Evolutionary conservation across 768 basidiomycete genomes (phyloP).

Genomic region (Agaricus blazei): DNA sequence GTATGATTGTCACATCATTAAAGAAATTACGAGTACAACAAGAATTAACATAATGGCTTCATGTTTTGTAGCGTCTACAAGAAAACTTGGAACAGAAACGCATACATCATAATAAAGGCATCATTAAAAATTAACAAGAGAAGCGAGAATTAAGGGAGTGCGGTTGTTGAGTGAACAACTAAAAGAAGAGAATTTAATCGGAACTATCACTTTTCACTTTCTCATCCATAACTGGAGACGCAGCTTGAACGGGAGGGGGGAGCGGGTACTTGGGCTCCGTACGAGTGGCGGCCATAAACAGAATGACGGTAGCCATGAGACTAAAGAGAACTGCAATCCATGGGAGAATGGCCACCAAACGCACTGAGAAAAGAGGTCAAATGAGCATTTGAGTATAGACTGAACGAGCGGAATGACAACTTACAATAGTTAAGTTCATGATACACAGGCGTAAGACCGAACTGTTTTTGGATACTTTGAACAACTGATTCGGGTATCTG

Average conservation of each 20-base stretch:
- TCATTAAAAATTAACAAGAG: neutral
- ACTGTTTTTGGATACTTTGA: neutral
- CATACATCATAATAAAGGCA: neutral
- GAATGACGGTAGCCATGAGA: conserved; percentile 1
- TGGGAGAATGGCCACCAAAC: conserved; percentile 7
- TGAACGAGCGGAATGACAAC: neutral
- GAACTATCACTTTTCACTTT: neutral
- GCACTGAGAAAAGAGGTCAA: neutral
- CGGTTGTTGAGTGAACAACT: too few species aligned
- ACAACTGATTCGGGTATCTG: conserved; percentile 21
- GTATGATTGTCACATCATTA: too few species aligned
- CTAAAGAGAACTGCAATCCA: conserved; percentile 4
- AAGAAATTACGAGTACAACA: too few species aligned
- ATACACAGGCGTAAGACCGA: neutral
- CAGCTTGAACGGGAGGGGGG: neutral
- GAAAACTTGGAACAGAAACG: too few species aligned
- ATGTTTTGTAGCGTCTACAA: too few species aligned
- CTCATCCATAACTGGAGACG: neutral
- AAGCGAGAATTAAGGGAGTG: neutral
- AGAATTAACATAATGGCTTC: too few species aligned
- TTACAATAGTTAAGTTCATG: neutral
- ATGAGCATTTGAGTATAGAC: neutral
- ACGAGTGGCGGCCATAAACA: conserved; percentile 4
- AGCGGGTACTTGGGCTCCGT: neutral
- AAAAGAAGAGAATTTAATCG: neutral